A percentile compares a stretch with the other conserved stretches of the same genome.
Conservation (phyloP, 169 alveolate genomes). For the Plasmodium cynomolgi region DNA sequence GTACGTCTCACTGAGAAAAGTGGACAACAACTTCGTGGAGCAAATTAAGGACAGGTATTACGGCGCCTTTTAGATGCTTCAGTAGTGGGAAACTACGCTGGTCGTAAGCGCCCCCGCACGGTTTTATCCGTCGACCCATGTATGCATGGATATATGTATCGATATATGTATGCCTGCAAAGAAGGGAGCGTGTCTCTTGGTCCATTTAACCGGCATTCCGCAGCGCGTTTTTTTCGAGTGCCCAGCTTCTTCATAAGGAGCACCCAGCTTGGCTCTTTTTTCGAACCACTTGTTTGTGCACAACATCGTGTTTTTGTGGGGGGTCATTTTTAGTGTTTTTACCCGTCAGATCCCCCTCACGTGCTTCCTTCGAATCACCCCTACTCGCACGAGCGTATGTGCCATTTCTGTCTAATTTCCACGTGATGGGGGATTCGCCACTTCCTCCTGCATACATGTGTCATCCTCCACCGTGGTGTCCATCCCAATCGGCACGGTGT, state of each 20-base stretch:
- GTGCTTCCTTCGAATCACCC: too few relatives aligned
- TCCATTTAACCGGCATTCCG: neutral
- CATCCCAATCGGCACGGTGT: constrained; percentile 18
- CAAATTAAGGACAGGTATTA: constrained; percentile 23
- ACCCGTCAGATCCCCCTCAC: neutral
- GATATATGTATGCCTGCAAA: neutral
- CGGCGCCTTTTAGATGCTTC: constrained; percentile 6
- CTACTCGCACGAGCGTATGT: neutral
- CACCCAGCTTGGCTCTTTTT: neutral
- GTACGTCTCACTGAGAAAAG: constrained; percentile 45
- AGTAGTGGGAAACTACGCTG: too few relatives aligned
- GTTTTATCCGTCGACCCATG: neutral
- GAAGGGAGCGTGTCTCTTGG: neutral
- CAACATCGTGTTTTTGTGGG: neutral
- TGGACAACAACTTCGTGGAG: constrained; percentile 42
- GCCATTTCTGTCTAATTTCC: neutral
- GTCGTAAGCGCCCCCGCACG: neutral
- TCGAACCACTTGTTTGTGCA: neutral
- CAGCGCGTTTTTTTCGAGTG: neutral
- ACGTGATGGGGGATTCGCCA: neutral
- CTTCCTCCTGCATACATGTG: neutral
- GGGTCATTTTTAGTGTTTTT: neutral
- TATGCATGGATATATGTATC: neutral
- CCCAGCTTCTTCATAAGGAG: neutral
- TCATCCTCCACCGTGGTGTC: neutral